Evolutionary conservation across 148 eudicot species (phyloP).

Genomic region (Cornus florida): DNA sequence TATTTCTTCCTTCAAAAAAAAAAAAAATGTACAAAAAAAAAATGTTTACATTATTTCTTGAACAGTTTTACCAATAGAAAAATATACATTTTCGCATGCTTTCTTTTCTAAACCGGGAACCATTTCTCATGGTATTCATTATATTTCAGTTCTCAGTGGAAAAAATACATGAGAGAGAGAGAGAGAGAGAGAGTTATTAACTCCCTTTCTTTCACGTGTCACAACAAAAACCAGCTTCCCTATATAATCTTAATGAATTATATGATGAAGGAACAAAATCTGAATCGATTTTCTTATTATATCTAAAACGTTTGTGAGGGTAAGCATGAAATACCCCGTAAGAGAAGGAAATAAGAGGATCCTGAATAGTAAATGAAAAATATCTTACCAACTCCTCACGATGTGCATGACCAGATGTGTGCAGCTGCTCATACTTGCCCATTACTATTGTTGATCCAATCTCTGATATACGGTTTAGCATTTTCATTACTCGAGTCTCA

Average conservation of each 20-base stretch:
- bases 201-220: not conserved
- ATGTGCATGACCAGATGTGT: conserved; percentile 93
- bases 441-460: conserved; percentile 88
- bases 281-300: not conserved
- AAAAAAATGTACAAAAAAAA: too few species aligned
- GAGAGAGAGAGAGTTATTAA: too few species aligned
- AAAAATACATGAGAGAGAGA: not conserved
- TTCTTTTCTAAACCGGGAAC: not conserved
- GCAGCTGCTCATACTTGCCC: conserved; percentile 87
- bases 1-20: conserved; percentile 70
- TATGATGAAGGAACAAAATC: not conserved
- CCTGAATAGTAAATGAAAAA: not conserved
- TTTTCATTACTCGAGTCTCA: conserved; percentile 87
- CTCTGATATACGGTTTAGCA: conserved; percentile 94
- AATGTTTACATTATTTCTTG: conserved; percentile 8
- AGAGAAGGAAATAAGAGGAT: conserved; percentile 6
- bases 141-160: not conserved
- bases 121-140: not conserved
- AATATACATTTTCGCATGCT: too few species aligned
- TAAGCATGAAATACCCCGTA: not conserved
- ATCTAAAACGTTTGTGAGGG: not conserved
- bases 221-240: not conserved
- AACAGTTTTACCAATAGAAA: not conserved
- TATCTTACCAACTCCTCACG: conserved; percentile 82
- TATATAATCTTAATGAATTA: not conserved